phyloP scores from a whole-genome alignment of 2,329 filamentous ascomycete species.

The Claviceps sp. region DNA sequence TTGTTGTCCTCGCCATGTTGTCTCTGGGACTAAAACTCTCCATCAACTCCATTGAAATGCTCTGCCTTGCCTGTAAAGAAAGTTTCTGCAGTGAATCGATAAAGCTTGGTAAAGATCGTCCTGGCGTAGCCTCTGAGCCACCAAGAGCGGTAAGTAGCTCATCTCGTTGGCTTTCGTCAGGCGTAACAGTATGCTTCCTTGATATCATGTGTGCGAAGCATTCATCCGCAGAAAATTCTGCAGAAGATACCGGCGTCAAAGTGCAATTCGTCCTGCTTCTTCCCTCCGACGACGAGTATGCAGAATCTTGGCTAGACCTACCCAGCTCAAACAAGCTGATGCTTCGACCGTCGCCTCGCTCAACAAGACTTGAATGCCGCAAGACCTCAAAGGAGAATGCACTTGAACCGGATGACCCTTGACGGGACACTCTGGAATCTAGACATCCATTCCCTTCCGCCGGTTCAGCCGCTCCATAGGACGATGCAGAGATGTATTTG shows the following conservation, averaged over 20 bases:
- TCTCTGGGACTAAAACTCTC: background rate
- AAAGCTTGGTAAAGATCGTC: background rate
- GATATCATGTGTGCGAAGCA: background rate
- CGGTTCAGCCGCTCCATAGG: background rate
- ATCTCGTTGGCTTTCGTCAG: background rate
- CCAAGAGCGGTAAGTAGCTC: slow-evolving; percentile 2
- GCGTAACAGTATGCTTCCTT: slow-evolving; percentile 1
- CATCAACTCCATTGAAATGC: background rate
- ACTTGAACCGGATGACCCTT: background rate
- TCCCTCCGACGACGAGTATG: background rate
- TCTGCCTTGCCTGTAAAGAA: background rate
- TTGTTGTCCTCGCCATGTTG: background rate
- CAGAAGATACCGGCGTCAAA: slow-evolving; percentile 1
- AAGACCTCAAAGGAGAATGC: background rate
- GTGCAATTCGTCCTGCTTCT: background rate
- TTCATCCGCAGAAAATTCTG: background rate
- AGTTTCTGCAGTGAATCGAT: background rate
- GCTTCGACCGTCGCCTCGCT: background rate
- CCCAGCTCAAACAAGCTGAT: slow-evolving; percentile 1
- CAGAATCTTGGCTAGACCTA: background rate
- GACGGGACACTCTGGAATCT: background rate
- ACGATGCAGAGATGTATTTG: background rate
- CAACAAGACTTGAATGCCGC: background rate
- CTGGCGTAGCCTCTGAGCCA: background rate
- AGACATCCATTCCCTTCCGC: background rate